Evolutionary conservation across 106 monocot species (phyloP).

Genomic region (Xerophyta viscosa): DNA sequence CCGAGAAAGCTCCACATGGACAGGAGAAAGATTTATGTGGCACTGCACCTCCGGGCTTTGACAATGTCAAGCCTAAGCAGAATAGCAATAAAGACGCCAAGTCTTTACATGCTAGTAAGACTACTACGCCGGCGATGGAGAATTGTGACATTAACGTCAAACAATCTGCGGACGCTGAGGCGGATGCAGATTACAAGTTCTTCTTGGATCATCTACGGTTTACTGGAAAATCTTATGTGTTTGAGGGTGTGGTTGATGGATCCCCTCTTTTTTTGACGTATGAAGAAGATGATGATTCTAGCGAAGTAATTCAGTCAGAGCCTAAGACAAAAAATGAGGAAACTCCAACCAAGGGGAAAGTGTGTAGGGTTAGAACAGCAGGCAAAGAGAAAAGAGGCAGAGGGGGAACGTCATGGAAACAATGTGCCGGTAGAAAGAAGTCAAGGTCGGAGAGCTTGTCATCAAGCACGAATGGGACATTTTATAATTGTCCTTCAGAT

Average conservation of each 20-base stretch:
- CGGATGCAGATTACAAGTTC: conserved; percentile 1
- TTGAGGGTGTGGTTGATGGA: conserved; percentile 9
- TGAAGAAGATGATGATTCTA: conserved; percentile 15
- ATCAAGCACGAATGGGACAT: neutral
- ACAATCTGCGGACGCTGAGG: no score
- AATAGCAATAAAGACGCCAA: no score
- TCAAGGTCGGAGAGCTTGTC: neutral
- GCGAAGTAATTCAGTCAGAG: conserved; percentile 6
- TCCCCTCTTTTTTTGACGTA: conserved; percentile 16
- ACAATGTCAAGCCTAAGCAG: no score
- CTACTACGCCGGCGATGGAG: no score
- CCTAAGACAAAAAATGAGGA: neutral
- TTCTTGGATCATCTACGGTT: conserved; percentile 26
- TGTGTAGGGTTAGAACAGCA: no score
- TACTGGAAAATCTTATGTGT: conserved; percentile 26
- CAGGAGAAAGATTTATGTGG: neutral
- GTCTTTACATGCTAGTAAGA: no score
- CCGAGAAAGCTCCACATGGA: neutral
- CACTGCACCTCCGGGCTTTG: no score
- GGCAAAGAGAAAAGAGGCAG: no score
- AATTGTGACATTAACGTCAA: no score
- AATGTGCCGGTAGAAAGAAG: conserved; percentile 2
- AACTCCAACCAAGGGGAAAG: neutral
- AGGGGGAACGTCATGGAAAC: no score
- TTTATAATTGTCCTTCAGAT: neutral